Base-by-base conservation (phyloP, 140 eudicot genomes). In the Cichorium intybus region DNA sequence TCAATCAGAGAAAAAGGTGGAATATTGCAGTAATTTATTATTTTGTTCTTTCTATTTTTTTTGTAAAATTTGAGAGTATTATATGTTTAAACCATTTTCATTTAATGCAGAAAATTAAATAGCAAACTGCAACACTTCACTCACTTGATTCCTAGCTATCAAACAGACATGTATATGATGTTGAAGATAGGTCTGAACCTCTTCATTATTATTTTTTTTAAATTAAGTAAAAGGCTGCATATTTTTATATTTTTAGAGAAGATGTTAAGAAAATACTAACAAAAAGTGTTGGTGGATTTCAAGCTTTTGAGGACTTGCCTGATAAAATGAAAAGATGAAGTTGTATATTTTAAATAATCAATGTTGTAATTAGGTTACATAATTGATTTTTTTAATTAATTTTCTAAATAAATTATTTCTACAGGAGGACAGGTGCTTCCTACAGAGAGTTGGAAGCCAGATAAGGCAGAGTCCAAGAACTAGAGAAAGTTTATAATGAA, bases 1-100 rank as follows among this genome's bases (percentile, higher is more conserved):
- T 75, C 95, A 81, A 69, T 43, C 86, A 26, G 97, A 90, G 80
- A 90, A 87, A 62, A 90, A 87, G 95, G 62, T n/a, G n/a, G n/a
- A n/a, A n/a, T n/a, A n/a, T n/a, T n/a, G n/a, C n/a, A n/a, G n/a
- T 54, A n/a, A n/a, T n/a, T n/a, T 2, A 4, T n/a, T n/a, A n/a
- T n/a, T n/a, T n/a, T n/a, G 24, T 71, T 56, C n/a, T 17, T 65
- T 45, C n/a, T n/a, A n/a, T 18, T 2, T 43, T 26, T 10, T 17
- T 15, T 16, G 47, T 0, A 15, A 20, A 54, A 15, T 48, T 56
- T 24, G 12, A 12, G 45, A 37, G 10, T 26, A 2, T n/a, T 54
- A 15, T 14, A 9, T 60, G 45, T 11, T 62, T 43, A 69, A 55
- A 3, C 21, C 34, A 9, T 35, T 9, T 62, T 35, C 22, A 6